Percentiles rank a stretch among this genome's conserved stretches.
Evolutionary conservation across 352 stramenopile species (phyloP).

Genomic region (Globisporangium yorkense): DNA sequence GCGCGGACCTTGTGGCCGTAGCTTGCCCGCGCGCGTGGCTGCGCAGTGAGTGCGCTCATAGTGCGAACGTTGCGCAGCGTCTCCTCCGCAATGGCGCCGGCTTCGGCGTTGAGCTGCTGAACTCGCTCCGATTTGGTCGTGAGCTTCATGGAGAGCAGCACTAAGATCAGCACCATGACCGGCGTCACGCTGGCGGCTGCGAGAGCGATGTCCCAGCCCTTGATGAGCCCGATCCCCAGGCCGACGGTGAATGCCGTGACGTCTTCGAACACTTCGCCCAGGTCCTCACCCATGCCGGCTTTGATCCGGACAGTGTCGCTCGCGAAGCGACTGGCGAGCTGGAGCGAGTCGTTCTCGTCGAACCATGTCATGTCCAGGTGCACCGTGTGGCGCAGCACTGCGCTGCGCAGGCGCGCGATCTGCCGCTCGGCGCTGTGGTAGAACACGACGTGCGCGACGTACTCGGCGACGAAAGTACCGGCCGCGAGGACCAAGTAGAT

Average conservation of each 20-base stretch:
- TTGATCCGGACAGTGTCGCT: constrained; percentile 26
- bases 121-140: not conserved
- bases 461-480: constrained; percentile 14
- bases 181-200: constrained; percentile 22
- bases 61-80: constrained; percentile 23
- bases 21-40: constrained; percentile 11
- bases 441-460: constrained; percentile 13
- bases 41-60: constrained; percentile 15
- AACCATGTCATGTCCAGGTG: constrained; percentile 22
- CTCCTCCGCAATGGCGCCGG: constrained; percentile 24
- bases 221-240: constrained; percentile 19
- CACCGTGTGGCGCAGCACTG: constrained; percentile 16
- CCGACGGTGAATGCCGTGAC: not conserved
- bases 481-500: constrained; percentile 16
- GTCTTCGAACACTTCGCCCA: not conserved
- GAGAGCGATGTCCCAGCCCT: constrained; percentile 25
- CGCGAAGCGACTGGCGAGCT: constrained; percentile 17
- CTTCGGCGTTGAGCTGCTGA: constrained; percentile 21
- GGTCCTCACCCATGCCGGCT: constrained; percentile 22
- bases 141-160: constrained; percentile 15
- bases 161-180: constrained; percentile 9
- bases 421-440: constrained; percentile 17
- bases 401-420: constrained; percentile 12
- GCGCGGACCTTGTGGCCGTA: constrained; percentile 14
- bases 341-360: constrained; percentile 14